phyloP scores from a whole-genome alignment of 2,329 filamentous ascomycete species.

The Ploettnerulaceae sp. region DNA sequence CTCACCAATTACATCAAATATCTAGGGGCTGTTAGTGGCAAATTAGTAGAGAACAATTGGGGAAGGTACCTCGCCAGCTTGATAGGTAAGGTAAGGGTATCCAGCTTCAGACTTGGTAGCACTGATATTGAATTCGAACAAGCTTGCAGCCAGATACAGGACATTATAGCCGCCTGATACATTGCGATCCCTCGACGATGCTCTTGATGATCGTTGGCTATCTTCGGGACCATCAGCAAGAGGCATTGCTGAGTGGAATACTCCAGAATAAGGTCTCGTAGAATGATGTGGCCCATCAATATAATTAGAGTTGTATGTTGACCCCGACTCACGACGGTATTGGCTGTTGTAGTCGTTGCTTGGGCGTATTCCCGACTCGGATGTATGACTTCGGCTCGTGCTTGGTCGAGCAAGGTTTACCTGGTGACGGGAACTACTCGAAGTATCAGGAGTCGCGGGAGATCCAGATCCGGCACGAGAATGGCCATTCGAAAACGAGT shows the following conservation, averaged over 20 bases:
- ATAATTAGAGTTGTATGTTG: slow-evolving; percentile 48
- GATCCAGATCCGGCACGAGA: slow-evolving; percentile 53
- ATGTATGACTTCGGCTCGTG: slow-evolving; percentile 57
- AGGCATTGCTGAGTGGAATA: slow-evolving; percentile 85
- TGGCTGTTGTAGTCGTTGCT: slow-evolving; percentile 45
- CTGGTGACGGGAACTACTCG: slow-evolving; percentile 41
- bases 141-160: slow-evolving; percentile 84
- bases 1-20: slow-evolving; percentile 89
- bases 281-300: slow-evolving; percentile 28
- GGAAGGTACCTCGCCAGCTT: slow-evolving; percentile 72
- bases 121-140: slow-evolving; percentile 97
- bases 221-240: slow-evolving; percentile 62
- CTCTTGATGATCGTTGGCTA: slow-evolving; percentile 50
- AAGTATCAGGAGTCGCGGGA: slow-evolving; percentile 51
- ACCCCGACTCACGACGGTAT: slow-evolving; percentile 49
- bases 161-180: slow-evolving; percentile 59
- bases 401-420: slow-evolving; percentile 42
- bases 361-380: slow-evolving; percentile 43
- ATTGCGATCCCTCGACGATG: slow-evolving; percentile 54
- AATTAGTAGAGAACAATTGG: neutral
- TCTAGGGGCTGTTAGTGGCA: slow-evolving; percentile 40
- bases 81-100: slow-evolving; percentile 93
- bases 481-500: slow-evolving; percentile 45
- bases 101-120: slow-evolving; percentile 87
- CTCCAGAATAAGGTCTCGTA: slow-evolving; percentile 58